phyloP scores from a whole-genome alignment of 2,329 filamentous ascomycete genomes.

The Colletotrichum kahawae region DNA sequence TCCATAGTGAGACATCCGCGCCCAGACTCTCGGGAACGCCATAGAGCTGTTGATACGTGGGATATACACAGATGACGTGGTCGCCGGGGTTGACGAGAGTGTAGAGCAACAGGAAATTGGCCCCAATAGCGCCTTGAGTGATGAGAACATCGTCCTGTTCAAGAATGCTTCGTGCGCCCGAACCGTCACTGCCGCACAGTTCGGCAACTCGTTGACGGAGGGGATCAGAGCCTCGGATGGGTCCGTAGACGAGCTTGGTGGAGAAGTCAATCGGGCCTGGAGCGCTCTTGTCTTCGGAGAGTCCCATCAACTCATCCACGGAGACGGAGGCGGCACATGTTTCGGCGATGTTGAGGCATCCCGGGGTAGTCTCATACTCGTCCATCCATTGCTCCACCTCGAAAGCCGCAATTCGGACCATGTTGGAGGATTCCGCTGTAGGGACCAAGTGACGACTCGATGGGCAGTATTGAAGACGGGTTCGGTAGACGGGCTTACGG shows the following conservation, averaged over 20 bases:
- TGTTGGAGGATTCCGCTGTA: conserved; percentile 22
- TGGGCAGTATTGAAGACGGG: not conserved
- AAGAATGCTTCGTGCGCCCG: conserved; percentile 14
- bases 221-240: conserved; percentile 70
- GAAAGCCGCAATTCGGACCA: conserved; percentile 50
- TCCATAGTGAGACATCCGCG: conserved; percentile 77
- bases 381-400: conserved; percentile 78
- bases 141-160: conserved; percentile 68
- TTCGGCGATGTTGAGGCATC: conserved; percentile 75
- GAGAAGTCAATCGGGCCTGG: conserved; percentile 49
- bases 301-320: conserved; percentile 65
- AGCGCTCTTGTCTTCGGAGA: conserved; percentile 60
- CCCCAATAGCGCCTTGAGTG: conserved; percentile 77
- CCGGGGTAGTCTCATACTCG: conserved; percentile 59
- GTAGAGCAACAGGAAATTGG: conserved; percentile 78
- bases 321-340: conserved; percentile 80
- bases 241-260: conserved; percentile 72
- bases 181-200: conserved; percentile 63
- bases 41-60: conserved; percentile 83
- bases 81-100: conserved; percentile 71
- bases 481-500: not conserved
- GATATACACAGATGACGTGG: conserved; percentile 83
- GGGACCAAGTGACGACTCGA: not conserved
- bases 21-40: conserved; percentile 74
- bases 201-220: conserved; percentile 69